These are phyloP conservation scores for Sophora flavescens DNA, from an alignment of 306 rosid genomes.

Conservation along the genomic window DNA sequence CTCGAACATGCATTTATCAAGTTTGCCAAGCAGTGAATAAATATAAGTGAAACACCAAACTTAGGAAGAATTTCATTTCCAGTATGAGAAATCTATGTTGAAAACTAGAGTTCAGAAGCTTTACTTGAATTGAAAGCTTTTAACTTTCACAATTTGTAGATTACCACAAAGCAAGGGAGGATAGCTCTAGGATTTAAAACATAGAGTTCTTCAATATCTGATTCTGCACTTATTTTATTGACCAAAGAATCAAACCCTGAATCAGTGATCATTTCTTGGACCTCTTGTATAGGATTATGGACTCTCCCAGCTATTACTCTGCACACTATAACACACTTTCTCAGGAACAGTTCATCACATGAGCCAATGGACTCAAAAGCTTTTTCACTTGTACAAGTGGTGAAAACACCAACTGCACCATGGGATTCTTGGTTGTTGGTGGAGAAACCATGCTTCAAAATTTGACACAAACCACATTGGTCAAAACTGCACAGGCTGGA, in stretches of 20 bases:
- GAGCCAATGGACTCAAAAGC: conserved; percentile 44
- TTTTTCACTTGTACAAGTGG: conserved; percentile 48
- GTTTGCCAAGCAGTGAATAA: background rate
- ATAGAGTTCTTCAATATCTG: conserved; percentile 57
- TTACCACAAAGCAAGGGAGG: conserved; percentile 74
- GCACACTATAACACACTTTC: conserved; percentile 61
- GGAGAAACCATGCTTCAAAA: conserved; percentile 58
- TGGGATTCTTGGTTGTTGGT: conserved; percentile 39
- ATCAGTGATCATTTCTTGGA: conserved; percentile 27
- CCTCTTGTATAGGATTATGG: conserved; percentile 43
- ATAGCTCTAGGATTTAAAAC: conserved; percentile 62
- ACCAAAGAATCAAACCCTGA: conserved; percentile 60
- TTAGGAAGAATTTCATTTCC: background rate
- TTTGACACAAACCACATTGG: conserved; percentile 62
- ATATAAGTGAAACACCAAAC: background rate
- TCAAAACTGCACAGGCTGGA: conserved; percentile 45
- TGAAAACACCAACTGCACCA: conserved; percentile 43
- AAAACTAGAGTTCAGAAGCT: background rate
- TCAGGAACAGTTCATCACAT: background rate
- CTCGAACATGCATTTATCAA: background rate
- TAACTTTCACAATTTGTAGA: conserved; percentile 36
- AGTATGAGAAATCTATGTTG: background rate
- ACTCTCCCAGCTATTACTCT: conserved; percentile 75
- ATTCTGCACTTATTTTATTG: conserved; percentile 32
- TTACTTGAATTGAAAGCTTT: background rate